These are phyloP conservation scores for Rubroboletus satanas DNA, from an alignment of 768 basidiomycete species.

Conservation along the genomic window DNA sequence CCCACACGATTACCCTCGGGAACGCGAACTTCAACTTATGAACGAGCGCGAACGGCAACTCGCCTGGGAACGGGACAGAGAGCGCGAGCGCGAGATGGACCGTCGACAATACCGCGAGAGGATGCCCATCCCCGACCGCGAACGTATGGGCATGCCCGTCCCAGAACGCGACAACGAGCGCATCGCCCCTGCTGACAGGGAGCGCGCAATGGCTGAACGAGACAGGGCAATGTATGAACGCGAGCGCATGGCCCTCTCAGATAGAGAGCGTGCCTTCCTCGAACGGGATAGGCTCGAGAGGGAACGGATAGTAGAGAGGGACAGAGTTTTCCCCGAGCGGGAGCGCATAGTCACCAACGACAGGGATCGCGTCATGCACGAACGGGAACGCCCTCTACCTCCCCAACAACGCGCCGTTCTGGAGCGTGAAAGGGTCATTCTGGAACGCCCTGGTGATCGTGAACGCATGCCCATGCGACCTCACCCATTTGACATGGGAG, in stretches of 20 bases:
- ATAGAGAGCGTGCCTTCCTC: slow-evolving; percentile 20
- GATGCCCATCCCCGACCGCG: slow-evolving; percentile 20
- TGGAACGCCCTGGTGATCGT: slow-evolving; percentile 25
- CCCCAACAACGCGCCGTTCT: slow-evolving; percentile 14
- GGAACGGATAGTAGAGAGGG: slow-evolving; percentile 23
- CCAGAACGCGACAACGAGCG: slow-evolving; percentile 26
- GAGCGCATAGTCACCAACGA: slow-evolving; percentile 24
- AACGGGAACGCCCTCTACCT: slow-evolving; percentile 20
- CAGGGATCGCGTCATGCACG: slow-evolving; percentile 23
- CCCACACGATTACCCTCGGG: slow-evolving; percentile 23
- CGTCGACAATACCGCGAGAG: slow-evolving; percentile 28
- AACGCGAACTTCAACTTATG: slow-evolving; percentile 22
- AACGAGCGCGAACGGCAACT: slow-evolving; percentile 26
- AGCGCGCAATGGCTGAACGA: slow-evolving; percentile 21
- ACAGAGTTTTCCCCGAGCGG: slow-evolving; percentile 19
- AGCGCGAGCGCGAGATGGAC: slow-evolving; percentile 26
- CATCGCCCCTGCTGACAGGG: slow-evolving; percentile 15
- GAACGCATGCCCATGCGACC: slow-evolving; percentile 23
- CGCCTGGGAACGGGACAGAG: slow-evolving; percentile 27
- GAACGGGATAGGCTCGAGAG: slow-evolving; percentile 25
- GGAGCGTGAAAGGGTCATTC: slow-evolving; percentile 22
- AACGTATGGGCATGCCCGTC: slow-evolving; percentile 16
- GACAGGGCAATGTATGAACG: slow-evolving; percentile 24
- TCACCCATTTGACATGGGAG: slow-evolving; percentile 18
- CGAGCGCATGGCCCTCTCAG: slow-evolving; percentile 16